A percentile compares a stretch with the other conserved stretches of the same genome.
Evolutionary conservation across 2,329 filamentous ascomycete species (phyloP).

Genomic region (Sclerotiophoma versabilis): DNA sequence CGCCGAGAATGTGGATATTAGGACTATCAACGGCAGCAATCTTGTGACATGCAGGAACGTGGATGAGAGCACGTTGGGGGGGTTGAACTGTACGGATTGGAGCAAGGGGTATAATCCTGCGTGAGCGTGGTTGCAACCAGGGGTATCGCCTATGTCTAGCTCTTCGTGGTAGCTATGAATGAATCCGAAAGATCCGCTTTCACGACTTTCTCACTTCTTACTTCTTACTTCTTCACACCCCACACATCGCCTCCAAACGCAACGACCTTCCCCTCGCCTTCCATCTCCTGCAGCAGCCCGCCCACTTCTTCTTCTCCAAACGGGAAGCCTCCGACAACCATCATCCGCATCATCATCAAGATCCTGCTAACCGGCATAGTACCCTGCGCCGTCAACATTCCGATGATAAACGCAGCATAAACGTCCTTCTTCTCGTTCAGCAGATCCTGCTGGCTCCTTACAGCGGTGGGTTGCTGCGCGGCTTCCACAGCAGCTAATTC

Average conservation of each 20-base stretch:
- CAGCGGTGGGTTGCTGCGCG: slow-evolving; percentile 56
- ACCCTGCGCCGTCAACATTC: slow-evolving; percentile 93
- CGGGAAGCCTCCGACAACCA: slow-evolving; percentile 84
- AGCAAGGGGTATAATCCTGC: slow-evolving; percentile 19
- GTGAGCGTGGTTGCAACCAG: not conserved
- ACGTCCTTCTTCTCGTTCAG: slow-evolving; percentile 73
- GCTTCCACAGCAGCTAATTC: slow-evolving; percentile 47
- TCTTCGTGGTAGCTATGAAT: too few relatives aligned
- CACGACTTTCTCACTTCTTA: too few relatives aligned
- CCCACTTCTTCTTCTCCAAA: slow-evolving; percentile 89
- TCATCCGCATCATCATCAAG: slow-evolving; percentile 93
- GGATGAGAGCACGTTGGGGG: slow-evolving; percentile 13
- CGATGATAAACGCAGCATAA: slow-evolving; percentile 91
- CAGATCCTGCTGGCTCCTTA: slow-evolving; percentile 62
- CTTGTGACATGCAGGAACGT: slow-evolving; percentile 24
- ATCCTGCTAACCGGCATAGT: slow-evolving; percentile 84
- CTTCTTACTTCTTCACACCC: slow-evolving; percentile 27
- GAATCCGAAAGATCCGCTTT: too few relatives aligned
- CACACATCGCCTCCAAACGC: slow-evolving; percentile 43
- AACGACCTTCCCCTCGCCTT: slow-evolving; percentile 40
- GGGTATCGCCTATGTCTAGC: too few relatives aligned
- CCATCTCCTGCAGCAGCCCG: slow-evolving; percentile 80
- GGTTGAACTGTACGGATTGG: slow-evolving; percentile 20
- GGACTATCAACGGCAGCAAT: slow-evolving; percentile 22
- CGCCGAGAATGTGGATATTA: slow-evolving; percentile 23